phyloP scores from a whole-genome alignment of 208 protist species.

The Acanthamoeba sp. region DNA sequence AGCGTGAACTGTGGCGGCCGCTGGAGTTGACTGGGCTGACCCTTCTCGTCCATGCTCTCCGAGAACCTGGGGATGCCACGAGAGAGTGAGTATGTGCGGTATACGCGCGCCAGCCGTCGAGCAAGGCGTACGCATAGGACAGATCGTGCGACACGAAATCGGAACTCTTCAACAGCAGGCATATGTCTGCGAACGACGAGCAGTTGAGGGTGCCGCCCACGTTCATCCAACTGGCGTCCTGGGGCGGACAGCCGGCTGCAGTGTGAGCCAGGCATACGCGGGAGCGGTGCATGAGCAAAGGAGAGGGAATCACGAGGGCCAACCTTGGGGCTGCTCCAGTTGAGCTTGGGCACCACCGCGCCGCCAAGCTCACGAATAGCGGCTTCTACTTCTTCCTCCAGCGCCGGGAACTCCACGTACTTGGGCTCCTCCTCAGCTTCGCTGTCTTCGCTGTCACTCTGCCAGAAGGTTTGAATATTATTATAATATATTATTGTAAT shows the following conservation, averaged over 20 bases:
- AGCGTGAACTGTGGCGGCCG: constrained; percentile 6
- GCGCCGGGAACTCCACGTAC: constrained; percentile 37
- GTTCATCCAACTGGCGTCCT: constrained; percentile 47
- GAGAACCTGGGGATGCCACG: neutral
- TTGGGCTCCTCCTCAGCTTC: neutral
- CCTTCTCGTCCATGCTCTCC: neutral
- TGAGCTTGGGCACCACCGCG: constrained; percentile 35
- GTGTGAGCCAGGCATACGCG: too few relatives aligned
- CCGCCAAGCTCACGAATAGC: neutral
- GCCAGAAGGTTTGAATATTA: neutral
- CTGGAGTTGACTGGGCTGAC: neutral
- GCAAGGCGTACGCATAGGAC: neutral
- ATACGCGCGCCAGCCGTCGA: neutral
- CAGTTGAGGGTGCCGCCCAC: constrained; percentile 30
- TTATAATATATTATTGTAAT: neutral
- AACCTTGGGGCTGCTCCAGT: constrained; percentile 50
- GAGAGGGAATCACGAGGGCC: neutral
- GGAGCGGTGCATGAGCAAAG: too few relatives aligned
- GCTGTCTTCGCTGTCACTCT: neutral
- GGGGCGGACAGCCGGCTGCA: neutral
- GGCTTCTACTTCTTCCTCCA: neutral
- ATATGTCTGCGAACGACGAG: constrained; percentile 13
- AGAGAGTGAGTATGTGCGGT: neutral
- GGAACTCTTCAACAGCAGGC: constrained; percentile 15
- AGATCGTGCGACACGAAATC: constrained; percentile 56